Evolutionary conservation across 2,329 filamentous ascomycete species (phyloP).

Genomic region (Aureobasidium sp.): DNA sequence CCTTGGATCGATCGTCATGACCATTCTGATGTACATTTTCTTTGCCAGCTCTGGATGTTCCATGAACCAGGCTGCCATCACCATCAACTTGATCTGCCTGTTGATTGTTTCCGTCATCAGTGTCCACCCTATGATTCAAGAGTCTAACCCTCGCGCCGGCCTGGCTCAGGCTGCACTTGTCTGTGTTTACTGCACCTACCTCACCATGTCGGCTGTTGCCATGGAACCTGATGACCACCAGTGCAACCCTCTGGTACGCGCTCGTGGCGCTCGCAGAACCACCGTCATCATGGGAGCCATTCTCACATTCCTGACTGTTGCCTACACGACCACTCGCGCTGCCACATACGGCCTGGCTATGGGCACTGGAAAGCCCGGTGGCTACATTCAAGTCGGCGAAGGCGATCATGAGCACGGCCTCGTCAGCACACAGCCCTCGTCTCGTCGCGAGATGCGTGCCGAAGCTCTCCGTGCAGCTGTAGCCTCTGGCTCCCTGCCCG

Average conservation of each 20-base stretch:
- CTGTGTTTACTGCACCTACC: conserved; percentile 94
- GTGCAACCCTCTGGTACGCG: conserved; percentile 86
- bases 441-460: conserved; percentile 82
- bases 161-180: conserved; percentile 98
- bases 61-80: conserved; percentile 96
- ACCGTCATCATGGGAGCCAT: conserved; percentile 89
- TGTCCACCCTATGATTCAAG: conserved; percentile 83
- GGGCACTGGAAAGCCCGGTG: conserved; percentile 51
- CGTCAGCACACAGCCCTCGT: conserved; percentile 74
- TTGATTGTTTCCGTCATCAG: conserved; percentile 75
- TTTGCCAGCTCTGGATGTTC: conserved; percentile 75
- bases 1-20: conserved; percentile 82
- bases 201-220: conserved; percentile 95
- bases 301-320: conserved; percentile 92
- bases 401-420: conserved; percentile 77
- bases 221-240: conserved; percentile 95
- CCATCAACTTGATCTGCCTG: conserved; percentile 81
- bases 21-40: conserved; percentile 93
- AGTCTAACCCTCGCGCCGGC: conserved; percentile 85
- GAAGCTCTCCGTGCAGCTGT: conserved; percentile 87
- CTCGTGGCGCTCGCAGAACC: conserved; percentile 79
- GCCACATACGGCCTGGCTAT: conserved; percentile 83
- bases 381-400: conserved; percentile 54
- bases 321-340: conserved; percentile 93
- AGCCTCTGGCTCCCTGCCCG: conserved; percentile 84